Evolutionary conservation across 352 stramenopile genomes (phyloP).

Genomic region (Globisporangium mamillatum): DNA sequence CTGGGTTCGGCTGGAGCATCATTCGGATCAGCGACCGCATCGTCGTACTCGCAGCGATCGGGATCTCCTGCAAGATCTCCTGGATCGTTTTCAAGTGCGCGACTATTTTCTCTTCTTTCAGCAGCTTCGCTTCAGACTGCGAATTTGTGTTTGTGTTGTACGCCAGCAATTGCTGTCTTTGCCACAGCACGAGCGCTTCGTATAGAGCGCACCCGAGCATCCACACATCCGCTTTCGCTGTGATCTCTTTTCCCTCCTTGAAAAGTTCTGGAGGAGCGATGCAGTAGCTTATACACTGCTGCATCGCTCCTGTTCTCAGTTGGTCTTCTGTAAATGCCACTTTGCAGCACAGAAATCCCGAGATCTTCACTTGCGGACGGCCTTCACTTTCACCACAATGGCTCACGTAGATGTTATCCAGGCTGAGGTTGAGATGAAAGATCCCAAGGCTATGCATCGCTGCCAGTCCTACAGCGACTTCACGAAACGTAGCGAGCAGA

Average conservation of each 20-base stretch:
- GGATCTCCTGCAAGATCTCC: slow-evolving; percentile 47
- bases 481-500: slow-evolving; percentile 34
- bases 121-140: background rate
- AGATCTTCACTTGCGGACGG: slow-evolving; percentile 29
- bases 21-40: slow-evolving; percentile 60
- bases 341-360: slow-evolving; percentile 45
- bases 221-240: slow-evolving; percentile 53
- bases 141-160: slow-evolving; percentile 11
- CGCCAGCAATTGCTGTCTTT: slow-evolving; percentile 31
- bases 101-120: slow-evolving; percentile 16
- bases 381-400: background rate
- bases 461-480: slow-evolving; percentile 46
- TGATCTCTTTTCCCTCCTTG: slow-evolving; percentile 24
- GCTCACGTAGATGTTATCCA: slow-evolving; percentile 45
- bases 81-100: slow-evolving; percentile 40
- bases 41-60: slow-evolving; percentile 36
- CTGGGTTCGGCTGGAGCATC: slow-evolving; percentile 57
- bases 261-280: slow-evolving; percentile 44
- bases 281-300: slow-evolving; percentile 33
- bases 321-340: slow-evolving; percentile 30
- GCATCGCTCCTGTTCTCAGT: slow-evolving; percentile 30
- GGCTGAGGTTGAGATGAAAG: slow-evolving; percentile 54
- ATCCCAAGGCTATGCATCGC: slow-evolving; percentile 55
- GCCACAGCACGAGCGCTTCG: slow-evolving; percentile 55
- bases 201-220: slow-evolving; percentile 63